These are phyloP conservation scores for Moniliophthora roreri DNA, from an alignment of 1,284 basidiomycete genomes.

Conservation along the genomic window DNA sequence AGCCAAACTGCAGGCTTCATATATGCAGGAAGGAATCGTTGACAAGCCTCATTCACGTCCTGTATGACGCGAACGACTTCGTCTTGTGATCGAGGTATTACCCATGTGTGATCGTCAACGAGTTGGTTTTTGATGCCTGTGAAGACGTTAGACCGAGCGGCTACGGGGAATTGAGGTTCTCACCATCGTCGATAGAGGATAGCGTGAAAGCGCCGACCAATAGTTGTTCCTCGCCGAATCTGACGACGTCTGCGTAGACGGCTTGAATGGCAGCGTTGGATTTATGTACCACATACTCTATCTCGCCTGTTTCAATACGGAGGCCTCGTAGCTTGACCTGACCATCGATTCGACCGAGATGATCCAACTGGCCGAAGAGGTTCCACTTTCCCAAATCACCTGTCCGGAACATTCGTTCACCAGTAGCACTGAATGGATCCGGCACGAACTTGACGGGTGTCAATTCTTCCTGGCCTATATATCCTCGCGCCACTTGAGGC, in stretches of 20 bases:
- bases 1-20: conserved; percentile 6
- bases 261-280: not conserved
- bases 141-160: too few relatives aligned
- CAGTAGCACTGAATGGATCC: not conserved
- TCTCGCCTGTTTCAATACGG: conserved; percentile 14
- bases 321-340: conserved; percentile 13
- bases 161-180: too few relatives aligned
- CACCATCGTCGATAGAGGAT: too few relatives aligned
- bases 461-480: conserved; percentile 4
- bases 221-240: not conserved
- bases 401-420: conserved; percentile 9
- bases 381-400: conserved; percentile 12
- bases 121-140: too few relatives aligned
- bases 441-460: conserved; percentile 8
- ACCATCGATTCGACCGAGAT: conserved; percentile 9
- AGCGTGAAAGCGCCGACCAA: not conserved
- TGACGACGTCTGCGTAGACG: conserved; percentile 1
- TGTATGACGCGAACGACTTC: not conserved
- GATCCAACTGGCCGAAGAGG: conserved; percentile 7
- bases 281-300: conserved; percentile 8
- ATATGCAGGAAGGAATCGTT: not conserved
- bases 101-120: too few relatives aligned
- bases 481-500: conserved; percentile 12
- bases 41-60: not conserved
- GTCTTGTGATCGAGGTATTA: not conserved